phyloP scores from a whole-genome alignment of 108 stramenopile species.

The Nannochloropsis salina region DNA sequence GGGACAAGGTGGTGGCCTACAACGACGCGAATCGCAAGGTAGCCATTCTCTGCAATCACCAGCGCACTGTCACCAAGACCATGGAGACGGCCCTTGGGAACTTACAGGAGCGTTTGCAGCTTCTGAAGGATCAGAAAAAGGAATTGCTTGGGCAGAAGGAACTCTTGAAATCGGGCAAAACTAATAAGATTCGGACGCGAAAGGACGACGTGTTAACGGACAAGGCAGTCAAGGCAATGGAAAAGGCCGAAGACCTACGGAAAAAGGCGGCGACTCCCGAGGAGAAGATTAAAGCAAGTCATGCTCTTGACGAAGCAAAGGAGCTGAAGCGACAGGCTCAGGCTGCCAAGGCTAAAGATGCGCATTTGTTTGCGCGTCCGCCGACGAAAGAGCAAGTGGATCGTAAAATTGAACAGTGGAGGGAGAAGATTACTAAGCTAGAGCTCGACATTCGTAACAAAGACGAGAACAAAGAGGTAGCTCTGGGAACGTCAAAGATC shows the following conservation, averaged over 20 bases:
- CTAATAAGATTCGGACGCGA: not conserved
- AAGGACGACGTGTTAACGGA: not conserved
- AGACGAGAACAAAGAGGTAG: constrained; percentile 98
- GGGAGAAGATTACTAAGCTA: constrained; percentile 74
- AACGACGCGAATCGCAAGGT: constrained; percentile 98
- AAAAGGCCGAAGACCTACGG: not conserved
- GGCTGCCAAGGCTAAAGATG: constrained; percentile 64
- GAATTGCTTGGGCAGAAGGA: constrained; percentile 74
- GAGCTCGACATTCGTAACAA: constrained; percentile 87
- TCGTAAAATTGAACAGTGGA: constrained; percentile 73
- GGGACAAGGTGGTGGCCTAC: constrained; percentile 87
- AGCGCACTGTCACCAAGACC: constrained; percentile 84
- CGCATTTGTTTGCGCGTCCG: constrained; percentile 78
- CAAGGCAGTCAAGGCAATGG: not conserved
- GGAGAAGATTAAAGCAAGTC: constrained; percentile 66
- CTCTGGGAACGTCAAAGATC: constrained; percentile 65
- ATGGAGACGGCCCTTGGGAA: constrained; percentile 75
- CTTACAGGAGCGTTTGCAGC: constrained; percentile 60
- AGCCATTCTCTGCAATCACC: constrained; percentile 99
- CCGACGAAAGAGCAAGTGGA: constrained; percentile 75
- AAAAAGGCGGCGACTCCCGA: not conserved
- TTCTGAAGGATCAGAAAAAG: constrained; percentile 76
- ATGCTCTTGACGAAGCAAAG: constrained; percentile 51
- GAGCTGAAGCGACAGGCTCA: constrained; percentile 55
- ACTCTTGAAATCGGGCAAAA: constrained; percentile 54